These are phyloP conservation scores for Cercospora zeina DNA, from an alignment of 2,329 filamentous ascomycete species.

Conservation along the genomic window DNA sequence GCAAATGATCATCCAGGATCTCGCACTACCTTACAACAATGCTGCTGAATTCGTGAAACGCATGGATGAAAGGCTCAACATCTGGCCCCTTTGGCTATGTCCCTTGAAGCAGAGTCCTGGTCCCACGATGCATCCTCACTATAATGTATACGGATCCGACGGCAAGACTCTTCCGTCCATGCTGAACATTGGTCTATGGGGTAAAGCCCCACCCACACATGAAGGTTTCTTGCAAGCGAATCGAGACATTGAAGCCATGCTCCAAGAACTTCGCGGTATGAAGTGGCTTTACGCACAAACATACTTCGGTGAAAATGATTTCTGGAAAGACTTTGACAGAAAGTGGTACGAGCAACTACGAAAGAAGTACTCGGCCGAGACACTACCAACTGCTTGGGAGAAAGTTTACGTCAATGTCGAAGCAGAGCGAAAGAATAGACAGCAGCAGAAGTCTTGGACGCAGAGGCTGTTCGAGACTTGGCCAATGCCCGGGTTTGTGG, in stretches of 20 bases:
- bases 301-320: slow-evolving; percentile 67
- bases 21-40: slow-evolving; percentile 50
- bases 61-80: slow-evolving; percentile 43
- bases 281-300: slow-evolving; percentile 72
- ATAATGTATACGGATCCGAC: slow-evolving; percentile 30
- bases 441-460: slow-evolving; percentile 46
- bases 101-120: slow-evolving; percentile 42
- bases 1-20: slow-evolving; percentile 65
- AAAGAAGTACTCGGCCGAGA: slow-evolving; percentile 58
- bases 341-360: slow-evolving; percentile 61
- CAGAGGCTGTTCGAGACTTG: slow-evolving; percentile 42
- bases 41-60: slow-evolving; percentile 49
- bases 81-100: slow-evolving; percentile 54
- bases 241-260: slow-evolving; percentile 60
- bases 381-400: slow-evolving; percentile 65
- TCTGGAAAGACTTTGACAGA: slow-evolving; percentile 65
- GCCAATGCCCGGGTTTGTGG: slow-evolving; percentile 29
- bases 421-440: slow-evolving; percentile 47
- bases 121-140: slow-evolving; percentile 40
- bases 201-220: slow-evolving; percentile 48
- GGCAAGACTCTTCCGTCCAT: slow-evolving; percentile 39
- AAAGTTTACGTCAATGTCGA: slow-evolving; percentile 59
- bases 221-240: slow-evolving; percentile 57
- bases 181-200: slow-evolving; percentile 67
- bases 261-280: slow-evolving; percentile 62